Evolutionary conservation across 805 yeast species (phyloP).

Genomic region (Candida taoyuanica): DNA sequence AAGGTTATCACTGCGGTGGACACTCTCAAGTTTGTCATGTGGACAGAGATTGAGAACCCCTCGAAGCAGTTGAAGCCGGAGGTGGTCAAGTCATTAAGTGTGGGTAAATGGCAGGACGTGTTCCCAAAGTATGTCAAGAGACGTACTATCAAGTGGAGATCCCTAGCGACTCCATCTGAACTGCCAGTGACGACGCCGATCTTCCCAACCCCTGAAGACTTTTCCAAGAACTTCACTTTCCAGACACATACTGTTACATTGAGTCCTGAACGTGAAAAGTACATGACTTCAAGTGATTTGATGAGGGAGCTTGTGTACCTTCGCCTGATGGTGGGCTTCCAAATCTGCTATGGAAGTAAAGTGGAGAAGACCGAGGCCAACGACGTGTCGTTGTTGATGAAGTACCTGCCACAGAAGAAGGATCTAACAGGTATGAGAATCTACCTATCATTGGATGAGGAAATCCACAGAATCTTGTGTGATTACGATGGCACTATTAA

Average conservation of each 20-base stretch:
- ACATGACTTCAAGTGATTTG: conserved; percentile 53
- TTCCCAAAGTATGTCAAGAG: conserved; percentile 69
- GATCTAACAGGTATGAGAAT: conserved; percentile 55
- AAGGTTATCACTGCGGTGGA: conserved; percentile 17
- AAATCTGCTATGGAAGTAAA: conserved; percentile 70
- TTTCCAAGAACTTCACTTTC: conserved; percentile 68
- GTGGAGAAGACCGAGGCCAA: conserved; percentile 64
- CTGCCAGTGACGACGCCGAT: conserved; percentile 76
- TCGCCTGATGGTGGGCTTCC: conserved; percentile 83
- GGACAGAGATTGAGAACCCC: conserved; percentile 74
- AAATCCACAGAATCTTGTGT: conserved; percentile 77
- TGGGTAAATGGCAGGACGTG: conserved; percentile 88
- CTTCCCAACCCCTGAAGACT: conserved; percentile 68
- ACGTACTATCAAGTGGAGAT: conserved; percentile 83
- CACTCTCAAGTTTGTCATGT: conserved; percentile 27
- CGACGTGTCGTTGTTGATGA: conserved; percentile 50
- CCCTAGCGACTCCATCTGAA: conserved; percentile 89
- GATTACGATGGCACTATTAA: conserved; percentile 69
- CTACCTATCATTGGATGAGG: conserved; percentile 73
- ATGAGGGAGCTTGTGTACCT: conserved; percentile 84
- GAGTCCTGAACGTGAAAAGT: conserved; percentile 50
- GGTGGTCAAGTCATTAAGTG: conserved; percentile 50
- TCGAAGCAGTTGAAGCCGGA: conserved; percentile 59
- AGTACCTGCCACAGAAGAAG: conserved; percentile 44
- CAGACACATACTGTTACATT: conserved; percentile 78